Conservation (phyloP, 805 yeast genomes). For the baker's yeast (Saccharomyces cerevisiae) region DNA sequence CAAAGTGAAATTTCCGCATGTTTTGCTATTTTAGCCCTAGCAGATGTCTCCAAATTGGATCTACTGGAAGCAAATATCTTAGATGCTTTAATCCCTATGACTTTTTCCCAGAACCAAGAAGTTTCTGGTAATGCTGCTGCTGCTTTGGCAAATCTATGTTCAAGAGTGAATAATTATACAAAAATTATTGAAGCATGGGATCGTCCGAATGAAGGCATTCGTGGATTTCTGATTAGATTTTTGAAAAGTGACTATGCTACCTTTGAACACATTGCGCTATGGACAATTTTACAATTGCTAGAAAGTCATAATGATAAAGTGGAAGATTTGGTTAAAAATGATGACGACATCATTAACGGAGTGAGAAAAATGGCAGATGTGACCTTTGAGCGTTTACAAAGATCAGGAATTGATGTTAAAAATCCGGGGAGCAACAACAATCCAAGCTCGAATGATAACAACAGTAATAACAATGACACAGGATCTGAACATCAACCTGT, state of each 20-base stretch:
- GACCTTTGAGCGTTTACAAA: constrained; percentile 28
- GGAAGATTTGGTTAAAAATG: constrained; percentile 44
- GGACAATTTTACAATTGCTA: constrained; percentile 90
- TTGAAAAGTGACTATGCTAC: constrained; percentile 80
- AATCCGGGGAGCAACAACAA: constrained; percentile 9
- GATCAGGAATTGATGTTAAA: constrained; percentile 16
- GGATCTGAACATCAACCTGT: constrained; percentile 32
- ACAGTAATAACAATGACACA: constrained; percentile 19
- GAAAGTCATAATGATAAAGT: constrained; percentile 74
- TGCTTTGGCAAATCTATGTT: constrained; percentile 90
- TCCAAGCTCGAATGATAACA: constrained; percentile 16
- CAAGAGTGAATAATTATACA: constrained; percentile 77
- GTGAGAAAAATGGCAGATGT: constrained; percentile 41
- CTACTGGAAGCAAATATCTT: constrained; percentile 76
- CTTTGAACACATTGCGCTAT: constrained; percentile 93
- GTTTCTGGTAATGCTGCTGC: constrained; percentile 98
- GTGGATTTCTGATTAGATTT: constrained; percentile 74
- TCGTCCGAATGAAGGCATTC: constrained; percentile 74
- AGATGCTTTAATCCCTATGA: constrained; percentile 85
- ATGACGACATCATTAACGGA: constrained; percentile 45
- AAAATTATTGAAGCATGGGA: constrained; percentile 74
- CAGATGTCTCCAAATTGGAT: constrained; percentile 85
- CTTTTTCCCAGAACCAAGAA: constrained; percentile 79
- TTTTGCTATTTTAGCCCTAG: constrained; percentile 90
- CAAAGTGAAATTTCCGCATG: constrained; percentile 96